Evolutionary conservation across 2,329 filamentous ascomycete genomes (phyloP), one percentile per base, ranked within the genome.

Genomic region (Epichloe sp.): DNA sequence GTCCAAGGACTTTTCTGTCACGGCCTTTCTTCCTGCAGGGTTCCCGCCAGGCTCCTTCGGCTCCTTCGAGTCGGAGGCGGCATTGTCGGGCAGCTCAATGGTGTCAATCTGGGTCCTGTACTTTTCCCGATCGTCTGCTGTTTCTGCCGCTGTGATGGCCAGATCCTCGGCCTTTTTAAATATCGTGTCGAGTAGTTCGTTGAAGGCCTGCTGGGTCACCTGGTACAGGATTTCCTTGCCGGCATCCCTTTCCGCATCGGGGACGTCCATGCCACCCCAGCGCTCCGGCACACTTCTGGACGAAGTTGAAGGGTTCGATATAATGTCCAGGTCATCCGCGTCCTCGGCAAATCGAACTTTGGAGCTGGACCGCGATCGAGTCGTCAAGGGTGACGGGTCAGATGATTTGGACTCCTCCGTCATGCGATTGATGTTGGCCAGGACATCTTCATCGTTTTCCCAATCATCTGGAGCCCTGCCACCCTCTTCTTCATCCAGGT

Each of bases 221-320:
- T 95, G 87, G 61, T 95, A 96, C 1, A 97, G 71, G 4, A 96
- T 85, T 62, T 97, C 88, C 58, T 85, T 88, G 38, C 88, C 88
- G 5, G 88, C 82, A 63, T 95, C 89, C 53, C 78, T 78, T 64
- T 95, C 89, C 1, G 85, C 83, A 57, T 86, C 81, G 1, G 86
- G 85, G 15, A 94, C 82, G 49, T 88, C 85, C 65, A 87, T 83
- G 17, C 84, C 84, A 47, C 83, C 84, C 83, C 83, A 88, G 52
- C 84, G 76, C 64, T 90, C 84, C 12, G 85, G 80, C 8, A 85
- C 74, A 60, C 79, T 85, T 44, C 82, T 74, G 3, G 85, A 88
- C 1, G 85, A 88, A 0, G 82, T 83, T 5, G 85, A 87, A 1
- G 76, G 78, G 58, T 86, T 87, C 34, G 86, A 87, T 14, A 82